Percentiles rank a stretch among this genome's conserved stretches.
These are phyloP conservation scores for Moesziomyces parantarcticus DNA, from an alignment of 1,284 basidiomycete genomes.

Conservation along the genomic window DNA sequence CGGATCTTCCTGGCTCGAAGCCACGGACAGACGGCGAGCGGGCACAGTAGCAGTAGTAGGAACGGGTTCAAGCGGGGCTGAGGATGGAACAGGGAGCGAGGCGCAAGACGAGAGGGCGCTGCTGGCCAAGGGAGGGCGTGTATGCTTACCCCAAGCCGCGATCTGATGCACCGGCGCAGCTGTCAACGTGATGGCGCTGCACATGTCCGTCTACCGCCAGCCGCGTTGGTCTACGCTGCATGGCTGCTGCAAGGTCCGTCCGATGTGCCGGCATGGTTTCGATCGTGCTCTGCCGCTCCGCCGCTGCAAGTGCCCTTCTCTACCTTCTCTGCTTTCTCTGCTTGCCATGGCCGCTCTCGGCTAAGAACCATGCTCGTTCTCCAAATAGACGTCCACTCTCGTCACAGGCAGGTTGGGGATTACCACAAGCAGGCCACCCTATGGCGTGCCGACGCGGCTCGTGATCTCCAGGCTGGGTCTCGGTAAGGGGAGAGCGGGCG, in stretches of 20 bases:
- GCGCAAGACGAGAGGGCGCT: background rate
- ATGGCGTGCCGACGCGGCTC: conserved; percentile 2
- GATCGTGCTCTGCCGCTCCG: background rate
- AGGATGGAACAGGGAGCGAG: background rate
- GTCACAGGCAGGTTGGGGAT: background rate
- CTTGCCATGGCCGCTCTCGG: no score
- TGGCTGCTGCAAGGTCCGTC: background rate
- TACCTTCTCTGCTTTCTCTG: no score
- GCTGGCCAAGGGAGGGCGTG: no score
- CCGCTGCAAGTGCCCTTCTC: no score
- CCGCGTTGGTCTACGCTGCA: no score
- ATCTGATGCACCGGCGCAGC: conserved; percentile 17
- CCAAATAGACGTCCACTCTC: background rate
- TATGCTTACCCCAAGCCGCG: conserved; percentile 40
- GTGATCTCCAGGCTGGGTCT: conserved; percentile 25
- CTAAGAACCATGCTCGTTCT: no score
- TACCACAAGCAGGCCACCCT: background rate
- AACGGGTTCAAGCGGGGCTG: background rate
- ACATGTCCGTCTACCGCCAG: conserved; percentile 9
- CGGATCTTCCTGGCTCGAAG: conserved; percentile 1
- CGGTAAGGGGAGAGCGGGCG: conserved; percentile 1
- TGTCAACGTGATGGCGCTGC: conserved; percentile 15
- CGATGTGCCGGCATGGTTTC: background rate
- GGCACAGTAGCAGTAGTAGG: background rate
- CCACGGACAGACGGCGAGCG: background rate